Percentiles rank a stretch among this genome's conserved stretches.
These are phyloP conservation scores for Zymoseptoria brevis DNA, from an alignment of 2,329 filamentous ascomycete genomes.

Conservation along the genomic window DNA sequence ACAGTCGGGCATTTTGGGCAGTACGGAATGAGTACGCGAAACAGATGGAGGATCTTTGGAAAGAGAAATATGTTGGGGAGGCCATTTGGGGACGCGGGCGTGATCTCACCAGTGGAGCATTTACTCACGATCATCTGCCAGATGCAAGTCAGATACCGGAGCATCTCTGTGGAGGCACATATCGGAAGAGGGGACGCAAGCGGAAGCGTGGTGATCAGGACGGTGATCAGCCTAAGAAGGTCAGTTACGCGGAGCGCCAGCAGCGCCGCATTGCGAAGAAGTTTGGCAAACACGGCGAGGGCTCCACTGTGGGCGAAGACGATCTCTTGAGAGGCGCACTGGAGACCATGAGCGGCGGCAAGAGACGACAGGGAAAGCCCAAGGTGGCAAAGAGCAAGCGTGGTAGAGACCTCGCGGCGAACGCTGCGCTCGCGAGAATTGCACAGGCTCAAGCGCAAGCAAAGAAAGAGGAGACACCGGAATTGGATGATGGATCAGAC, in stretches of 20 bases:
- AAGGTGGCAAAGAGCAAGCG: slow-evolving; percentile 66
- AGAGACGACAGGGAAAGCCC: slow-evolving; percentile 55
- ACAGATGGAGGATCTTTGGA: slow-evolving; percentile 65
- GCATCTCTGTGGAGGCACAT: slow-evolving; percentile 76
- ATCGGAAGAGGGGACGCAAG: slow-evolving; percentile 47
- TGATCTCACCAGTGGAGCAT: slow-evolving; percentile 53
- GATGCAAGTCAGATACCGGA: slow-evolving; percentile 37
- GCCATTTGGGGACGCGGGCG: slow-evolving; percentile 74
- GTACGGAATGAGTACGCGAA: slow-evolving; percentile 65
- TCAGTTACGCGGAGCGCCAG: slow-evolving; percentile 65
- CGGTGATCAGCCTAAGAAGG: slow-evolving; percentile 36
- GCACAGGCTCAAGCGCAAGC: slow-evolving; percentile 40
- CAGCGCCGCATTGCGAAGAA: slow-evolving; percentile 65
- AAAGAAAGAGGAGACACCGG: slow-evolving; percentile 25
- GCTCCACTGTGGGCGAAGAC: slow-evolving; percentile 61
- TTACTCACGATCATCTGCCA: slow-evolving; percentile 55
- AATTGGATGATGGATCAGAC: slow-evolving; percentile 35
- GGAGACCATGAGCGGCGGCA: slow-evolving; percentile 49
- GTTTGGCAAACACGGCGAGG: slow-evolving; percentile 76
- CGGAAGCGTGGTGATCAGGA: slow-evolving; percentile 41
- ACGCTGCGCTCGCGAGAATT: slow-evolving; percentile 68
- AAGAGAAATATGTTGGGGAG: slow-evolving; percentile 64
- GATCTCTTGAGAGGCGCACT: slow-evolving; percentile 56
- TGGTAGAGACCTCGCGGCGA: slow-evolving; percentile 66
- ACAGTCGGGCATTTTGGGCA: slow-evolving; percentile 71